Conservation (phyloP, 2,329 filamentous ascomycete genomes). For the Xylariaceae sp. region DNA sequence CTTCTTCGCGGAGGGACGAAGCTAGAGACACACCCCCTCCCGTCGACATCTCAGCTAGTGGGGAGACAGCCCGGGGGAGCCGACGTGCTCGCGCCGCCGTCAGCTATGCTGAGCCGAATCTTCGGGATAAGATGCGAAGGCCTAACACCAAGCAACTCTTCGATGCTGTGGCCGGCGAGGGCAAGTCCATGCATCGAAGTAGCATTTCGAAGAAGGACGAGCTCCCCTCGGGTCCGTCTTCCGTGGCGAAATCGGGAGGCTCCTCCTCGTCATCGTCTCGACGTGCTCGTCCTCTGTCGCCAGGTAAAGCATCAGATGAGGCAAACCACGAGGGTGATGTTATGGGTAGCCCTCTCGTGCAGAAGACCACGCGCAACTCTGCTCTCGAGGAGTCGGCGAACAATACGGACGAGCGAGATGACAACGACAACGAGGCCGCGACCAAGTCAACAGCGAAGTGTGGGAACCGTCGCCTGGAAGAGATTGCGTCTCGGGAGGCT, state of each 20-base stretch:
- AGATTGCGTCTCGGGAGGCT: slow-evolving; percentile 27
- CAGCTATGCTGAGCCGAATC: slow-evolving; percentile 78
- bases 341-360: slow-evolving; percentile 40
- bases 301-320: slow-evolving; percentile 2
- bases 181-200: slow-evolving; percentile 45
- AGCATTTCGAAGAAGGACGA: slow-evolving; percentile 35
- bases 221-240: slow-evolving; percentile 22
- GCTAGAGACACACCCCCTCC: slow-evolving; percentile 57
- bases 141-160: slow-evolving; percentile 67
- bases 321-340: slow-evolving; percentile 18
- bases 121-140: slow-evolving; percentile 78
- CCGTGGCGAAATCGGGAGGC: slow-evolving; percentile 33
- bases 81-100: slow-evolving; percentile 64
- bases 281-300: slow-evolving; percentile 28
- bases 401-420: slow-evolving; percentile 34
- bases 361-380: slow-evolving; percentile 32
- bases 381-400: slow-evolving; percentile 30
- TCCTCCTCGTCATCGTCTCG: slow-evolving; percentile 31
- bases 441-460: slow-evolving; percentile 15
- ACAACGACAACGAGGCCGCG: slow-evolving; percentile 10
- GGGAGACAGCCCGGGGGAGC: slow-evolving; percentile 60
- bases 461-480: slow-evolving; percentile 26
- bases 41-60: slow-evolving; percentile 49
- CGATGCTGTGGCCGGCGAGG: slow-evolving; percentile 68
- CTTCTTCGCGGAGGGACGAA: slow-evolving; percentile 32